phyloP scores from a whole-genome alignment of 2,329 filamentous ascomycete species.

The Bipolaris zeicola region DNA sequence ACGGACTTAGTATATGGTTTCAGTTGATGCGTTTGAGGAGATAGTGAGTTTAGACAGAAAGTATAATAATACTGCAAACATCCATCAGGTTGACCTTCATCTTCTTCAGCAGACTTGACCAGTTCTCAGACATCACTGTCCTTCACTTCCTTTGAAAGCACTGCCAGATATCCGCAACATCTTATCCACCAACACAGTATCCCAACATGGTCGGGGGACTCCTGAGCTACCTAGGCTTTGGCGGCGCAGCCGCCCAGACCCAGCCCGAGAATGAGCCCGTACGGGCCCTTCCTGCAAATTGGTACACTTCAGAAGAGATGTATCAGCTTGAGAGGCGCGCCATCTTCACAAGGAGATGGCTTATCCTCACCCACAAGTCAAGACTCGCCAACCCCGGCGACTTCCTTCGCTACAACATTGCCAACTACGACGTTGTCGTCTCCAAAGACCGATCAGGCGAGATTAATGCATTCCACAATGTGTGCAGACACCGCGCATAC shows the following conservation, averaged over 20 bases:
- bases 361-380: conserved; percentile 60
- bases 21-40: conserved; percentile 36
- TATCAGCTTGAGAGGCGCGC: conserved; percentile 57
- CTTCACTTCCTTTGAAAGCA: neutral
- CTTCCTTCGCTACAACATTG: conserved; percentile 58
- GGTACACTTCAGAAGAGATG: conserved; percentile 50
- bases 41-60: conserved; percentile 11
- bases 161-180: neutral
- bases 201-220: conserved; percentile 34
- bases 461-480: conserved; percentile 53
- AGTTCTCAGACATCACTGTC: neutral
- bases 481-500: conserved; percentile 54
- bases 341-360: conserved; percentile 62
- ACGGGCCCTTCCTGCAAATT: conserved; percentile 50
- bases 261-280: conserved; percentile 36
- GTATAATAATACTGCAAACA: conserved; percentile 30
- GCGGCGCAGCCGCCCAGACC: conserved; percentile 20
- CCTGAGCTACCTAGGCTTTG: conserved; percentile 36
- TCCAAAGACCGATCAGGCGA: conserved; percentile 46
- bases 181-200: neutral
- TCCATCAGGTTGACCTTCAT: conserved; percentile 15
- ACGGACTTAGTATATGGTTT: conserved; percentile 28
- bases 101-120: conserved; percentile 1
- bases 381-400: conserved; percentile 60
- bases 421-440: conserved; percentile 52